Evolutionary conservation across 306 rosid species (phyloP).

Genomic region (Canavalia ensiformis): DNA sequence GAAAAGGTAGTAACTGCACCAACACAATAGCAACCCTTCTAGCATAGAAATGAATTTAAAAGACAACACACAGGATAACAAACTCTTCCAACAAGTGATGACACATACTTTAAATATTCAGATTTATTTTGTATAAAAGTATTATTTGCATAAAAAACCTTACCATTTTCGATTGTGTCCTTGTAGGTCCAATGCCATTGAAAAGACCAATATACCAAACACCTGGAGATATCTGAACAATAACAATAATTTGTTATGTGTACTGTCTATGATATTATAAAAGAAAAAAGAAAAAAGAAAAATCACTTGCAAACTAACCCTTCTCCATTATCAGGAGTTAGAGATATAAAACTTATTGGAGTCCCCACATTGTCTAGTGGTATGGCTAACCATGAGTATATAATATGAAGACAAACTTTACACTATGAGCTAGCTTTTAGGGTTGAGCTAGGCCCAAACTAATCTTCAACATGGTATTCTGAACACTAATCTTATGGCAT

Average conservation of each 20-base stretch:
- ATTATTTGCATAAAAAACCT: neutral
- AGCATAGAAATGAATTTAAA: slow-evolving; percentile 18
- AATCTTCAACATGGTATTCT: too few relatives aligned
- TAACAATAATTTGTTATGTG: slow-evolving; percentile 43
- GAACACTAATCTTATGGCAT: neutral
- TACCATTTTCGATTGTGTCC: slow-evolving; percentile 94
- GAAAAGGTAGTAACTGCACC: neutral
- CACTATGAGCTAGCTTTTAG: too few relatives aligned
- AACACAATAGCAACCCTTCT: neutral
- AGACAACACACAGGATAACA: neutral
- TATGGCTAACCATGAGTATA: too few relatives aligned
- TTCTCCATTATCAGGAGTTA: neutral
- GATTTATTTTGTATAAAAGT: slow-evolving; percentile 1
- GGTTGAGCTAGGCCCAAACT: too few relatives aligned
- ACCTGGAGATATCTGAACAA: slow-evolving; percentile 86
- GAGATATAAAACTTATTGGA: neutral
- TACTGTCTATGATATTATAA: slow-evolving; percentile 10
- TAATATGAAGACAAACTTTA: too few relatives aligned
- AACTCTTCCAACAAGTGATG: neutral
- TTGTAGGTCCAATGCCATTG: slow-evolving; percentile 84
- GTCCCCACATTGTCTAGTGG: too few relatives aligned
- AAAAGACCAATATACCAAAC: slow-evolving; percentile 88
- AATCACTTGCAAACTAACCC: slow-evolving; percentile 36
- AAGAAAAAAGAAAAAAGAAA: neutral
- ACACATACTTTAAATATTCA: slow-evolving; percentile 5